Conservation (phyloP, 2,329 filamentous ascomycete genomes). For the Albifimbria verrucaria region DNA sequence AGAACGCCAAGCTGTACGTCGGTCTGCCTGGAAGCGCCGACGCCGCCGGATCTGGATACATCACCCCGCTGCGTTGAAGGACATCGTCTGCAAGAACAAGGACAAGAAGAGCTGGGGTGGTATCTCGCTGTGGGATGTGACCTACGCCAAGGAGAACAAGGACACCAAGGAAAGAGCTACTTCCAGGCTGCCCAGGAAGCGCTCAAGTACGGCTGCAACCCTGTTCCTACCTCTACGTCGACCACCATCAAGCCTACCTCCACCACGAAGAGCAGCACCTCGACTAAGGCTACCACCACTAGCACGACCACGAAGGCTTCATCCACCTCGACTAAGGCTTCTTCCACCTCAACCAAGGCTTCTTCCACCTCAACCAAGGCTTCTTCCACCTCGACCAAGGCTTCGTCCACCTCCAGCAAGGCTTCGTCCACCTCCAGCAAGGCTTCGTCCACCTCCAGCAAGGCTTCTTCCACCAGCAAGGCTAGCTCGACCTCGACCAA, state of each 20-base stretch:
- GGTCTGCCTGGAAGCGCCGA: constrained; percentile 34
- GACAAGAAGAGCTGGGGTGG: constrained; percentile 38
- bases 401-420: constrained; percentile 4
- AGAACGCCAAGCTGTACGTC: constrained; percentile 41
- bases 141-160: constrained; percentile 27
- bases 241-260: constrained; percentile 15
- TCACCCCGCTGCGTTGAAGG: constrained; percentile 27
- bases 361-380: constrained; percentile 2
- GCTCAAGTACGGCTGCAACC: constrained; percentile 32
- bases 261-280: constrained; percentile 11
- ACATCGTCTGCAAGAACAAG: constrained; percentile 36
- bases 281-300: constrained; percentile 7
- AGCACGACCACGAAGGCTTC: constrained; percentile 8
- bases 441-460: constrained; percentile 5
- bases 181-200: constrained; percentile 33
- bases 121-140: constrained; percentile 44
- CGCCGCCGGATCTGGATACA: constrained; percentile 29
- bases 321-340: constrained; percentile 7
- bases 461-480: constrained; percentile 6
- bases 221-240: constrained; percentile 20
- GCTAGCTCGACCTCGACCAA: constrained; percentile 8
- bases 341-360: constrained; percentile 3
- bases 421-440: constrained; percentile 2
- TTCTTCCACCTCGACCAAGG: constrained; percentile 6
- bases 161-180: constrained; percentile 31